Percentiles rank a stretch among this genome's conserved stretches.
phyloP scores from a whole-genome alignment of 805 yeast genomes.

The Ogataea salicorniae region DNA sequence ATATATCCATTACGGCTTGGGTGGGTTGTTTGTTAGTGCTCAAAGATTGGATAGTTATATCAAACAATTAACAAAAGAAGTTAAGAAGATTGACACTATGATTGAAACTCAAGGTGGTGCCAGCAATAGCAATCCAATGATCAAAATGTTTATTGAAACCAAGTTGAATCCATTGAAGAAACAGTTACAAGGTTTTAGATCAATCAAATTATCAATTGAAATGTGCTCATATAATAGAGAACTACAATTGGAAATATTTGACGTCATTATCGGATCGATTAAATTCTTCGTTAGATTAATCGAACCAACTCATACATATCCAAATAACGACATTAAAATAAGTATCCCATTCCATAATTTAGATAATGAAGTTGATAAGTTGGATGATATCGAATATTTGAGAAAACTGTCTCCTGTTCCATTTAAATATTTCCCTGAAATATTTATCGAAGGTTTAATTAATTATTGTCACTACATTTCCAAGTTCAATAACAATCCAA shows the following conservation, averaged over 20 bases:
- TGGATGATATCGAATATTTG: slow-evolving; percentile 70
- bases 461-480: slow-evolving; percentile 63
- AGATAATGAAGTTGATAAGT: slow-evolving; percentile 59
- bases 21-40: slow-evolving; percentile 62
- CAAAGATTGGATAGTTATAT: slow-evolving; percentile 48
- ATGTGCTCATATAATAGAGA: slow-evolving; percentile 55
- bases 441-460: slow-evolving; percentile 73
- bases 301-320: slow-evolving; percentile 67
- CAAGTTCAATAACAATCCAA: slow-evolving; percentile 50
- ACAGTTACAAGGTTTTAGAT: slow-evolving; percentile 33
- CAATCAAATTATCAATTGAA: slow-evolving; percentile 52
- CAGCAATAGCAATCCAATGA: slow-evolving; percentile 21
- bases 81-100: slow-evolving; percentile 45
- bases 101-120: slow-evolving; percentile 13
- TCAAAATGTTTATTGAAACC: slow-evolving; percentile 24
- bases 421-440: slow-evolving; percentile 83
- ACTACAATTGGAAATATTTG: slow-evolving; percentile 64
- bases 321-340: slow-evolving; percentile 37
- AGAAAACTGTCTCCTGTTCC: slow-evolving; percentile 64
- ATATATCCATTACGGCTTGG: slow-evolving; percentile 82
- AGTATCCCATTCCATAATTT: slow-evolving; percentile 53
- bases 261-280: slow-evolving; percentile 70
- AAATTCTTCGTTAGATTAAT: slow-evolving; percentile 65
- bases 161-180: slow-evolving; percentile 30
- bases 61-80: slow-evolving; percentile 47